phyloP scores from a whole-genome alignment of 192 early-diverging fungal species.

The Neocallimastix lanati region DNA sequence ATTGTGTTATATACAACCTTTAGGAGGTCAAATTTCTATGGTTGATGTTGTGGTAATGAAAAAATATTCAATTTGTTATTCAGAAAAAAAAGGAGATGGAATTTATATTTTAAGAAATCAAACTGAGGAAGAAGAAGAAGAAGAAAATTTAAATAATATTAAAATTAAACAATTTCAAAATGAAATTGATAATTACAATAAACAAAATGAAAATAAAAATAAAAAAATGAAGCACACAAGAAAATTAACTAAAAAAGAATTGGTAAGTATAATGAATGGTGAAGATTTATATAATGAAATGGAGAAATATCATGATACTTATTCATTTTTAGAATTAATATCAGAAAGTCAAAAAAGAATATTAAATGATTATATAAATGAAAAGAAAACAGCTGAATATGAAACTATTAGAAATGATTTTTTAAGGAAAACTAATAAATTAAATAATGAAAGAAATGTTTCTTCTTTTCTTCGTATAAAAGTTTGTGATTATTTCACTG shows the following conservation, averaged over 20 bases:
- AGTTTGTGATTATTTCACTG: not conserved
- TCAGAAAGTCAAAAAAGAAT: not conserved
- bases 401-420: not conserved
- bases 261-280: not conserved
- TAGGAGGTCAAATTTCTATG: conserved; percentile 40
- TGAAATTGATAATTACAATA: not conserved
- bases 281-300: not conserved
- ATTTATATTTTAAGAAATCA: not conserved
- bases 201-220: not conserved
- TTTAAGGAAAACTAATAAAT: not conserved
- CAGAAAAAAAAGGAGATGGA: not conserved
- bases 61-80: conserved; percentile 21
- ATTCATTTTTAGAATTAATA: not conserved
- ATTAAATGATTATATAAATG: not conserved
- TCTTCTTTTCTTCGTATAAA: not conserved
- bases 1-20: not conserved
- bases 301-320: not conserved
- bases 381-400: not conserved
- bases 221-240: not conserved
- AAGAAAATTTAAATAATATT: not conserved
- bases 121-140: not conserved
- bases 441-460: not conserved
- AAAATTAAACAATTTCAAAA: not conserved
- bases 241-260: not conserved
- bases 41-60: conserved; percentile 39